A percentile compares a stretch with the other conserved stretches of the same genome.
Conservation (phyloP, 768 basidiomycete genomes). For the Neoboletus magnificus region DNA sequence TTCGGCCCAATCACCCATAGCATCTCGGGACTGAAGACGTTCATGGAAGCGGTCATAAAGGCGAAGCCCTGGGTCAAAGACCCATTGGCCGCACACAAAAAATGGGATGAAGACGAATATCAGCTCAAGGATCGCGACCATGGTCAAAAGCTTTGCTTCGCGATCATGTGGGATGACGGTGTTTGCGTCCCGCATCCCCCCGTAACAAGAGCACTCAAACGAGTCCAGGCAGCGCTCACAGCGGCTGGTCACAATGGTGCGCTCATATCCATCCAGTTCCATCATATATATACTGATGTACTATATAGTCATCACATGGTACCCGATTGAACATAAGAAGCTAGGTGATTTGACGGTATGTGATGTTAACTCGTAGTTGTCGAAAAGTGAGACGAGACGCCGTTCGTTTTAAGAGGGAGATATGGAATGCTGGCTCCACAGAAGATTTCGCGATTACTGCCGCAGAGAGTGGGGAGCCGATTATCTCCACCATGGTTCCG, state of each 20-base stretch:
- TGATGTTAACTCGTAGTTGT: conserved; percentile 3
- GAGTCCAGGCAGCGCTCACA: conserved; percentile 51
- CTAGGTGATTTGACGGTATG: conserved; percentile 43
- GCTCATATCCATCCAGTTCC: conserved; percentile 1
- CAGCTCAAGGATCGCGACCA: conserved; percentile 53
- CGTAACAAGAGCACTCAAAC: conserved; percentile 54
- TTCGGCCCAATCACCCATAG: conserved; percentile 68
- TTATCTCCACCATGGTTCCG: conserved; percentile 46
- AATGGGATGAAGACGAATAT: conserved; percentile 62
- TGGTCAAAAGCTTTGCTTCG: conserved; percentile 53
- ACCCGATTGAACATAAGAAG: conserved; percentile 49
- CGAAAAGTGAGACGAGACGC: background rate
- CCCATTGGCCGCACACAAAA: conserved; percentile 52
- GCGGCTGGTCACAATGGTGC: conserved; percentile 64
- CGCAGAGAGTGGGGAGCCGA: conserved; percentile 49
- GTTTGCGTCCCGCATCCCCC: conserved; percentile 63
- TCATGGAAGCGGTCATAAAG: conserved; percentile 61
- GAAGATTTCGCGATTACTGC: conserved; percentile 45
- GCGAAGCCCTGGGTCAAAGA: conserved; percentile 65
- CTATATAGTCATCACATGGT: conserved; percentile 65
- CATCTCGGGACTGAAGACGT: conserved; percentile 58
- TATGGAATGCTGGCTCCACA: conserved; percentile 46
- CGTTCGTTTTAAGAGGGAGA: conserved; percentile 27
- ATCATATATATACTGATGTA: background rate
- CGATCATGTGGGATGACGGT: conserved; percentile 66